These are phyloP conservation scores for Tolypocladium guangdongense DNA, from an alignment of 2,329 filamentous ascomycete genomes.

Conservation along the genomic window DNA sequence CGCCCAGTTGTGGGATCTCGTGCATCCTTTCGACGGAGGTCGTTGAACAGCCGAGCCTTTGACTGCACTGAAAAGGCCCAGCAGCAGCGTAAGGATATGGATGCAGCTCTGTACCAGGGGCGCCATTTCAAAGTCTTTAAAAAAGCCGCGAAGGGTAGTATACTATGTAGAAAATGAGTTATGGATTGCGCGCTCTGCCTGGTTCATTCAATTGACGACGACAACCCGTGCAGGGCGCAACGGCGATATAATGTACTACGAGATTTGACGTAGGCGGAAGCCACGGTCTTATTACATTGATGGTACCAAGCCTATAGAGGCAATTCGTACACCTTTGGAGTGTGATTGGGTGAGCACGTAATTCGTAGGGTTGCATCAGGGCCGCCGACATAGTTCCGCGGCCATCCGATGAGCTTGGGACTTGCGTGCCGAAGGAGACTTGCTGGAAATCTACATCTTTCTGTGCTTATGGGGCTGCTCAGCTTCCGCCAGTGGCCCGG, in stretches of 20 bases:
- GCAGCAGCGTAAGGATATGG: not conserved
- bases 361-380: not conserved
- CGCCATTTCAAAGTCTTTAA: not conserved
- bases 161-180: no score
- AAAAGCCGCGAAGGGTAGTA: no score
- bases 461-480: not conserved
- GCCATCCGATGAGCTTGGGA: no score
- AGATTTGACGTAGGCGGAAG: not conserved
- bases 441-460: no score
- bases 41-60: not conserved
- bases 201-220: no score
- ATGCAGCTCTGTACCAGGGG: not conserved
- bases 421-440: not conserved
- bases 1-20: constrained; percentile 8
- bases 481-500: not conserved
- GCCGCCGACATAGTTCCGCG: not conserved
- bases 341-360: no score
- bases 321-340: not conserved
- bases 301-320: not conserved
- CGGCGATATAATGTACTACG: not conserved
- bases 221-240: not conserved
- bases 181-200: no score
- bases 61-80: not conserved
- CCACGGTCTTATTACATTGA: not conserved
- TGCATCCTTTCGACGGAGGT: constrained; percentile 6